Conservation (phyloP, 163 green algal species). For the Scenedesmus sp. region DNA sequence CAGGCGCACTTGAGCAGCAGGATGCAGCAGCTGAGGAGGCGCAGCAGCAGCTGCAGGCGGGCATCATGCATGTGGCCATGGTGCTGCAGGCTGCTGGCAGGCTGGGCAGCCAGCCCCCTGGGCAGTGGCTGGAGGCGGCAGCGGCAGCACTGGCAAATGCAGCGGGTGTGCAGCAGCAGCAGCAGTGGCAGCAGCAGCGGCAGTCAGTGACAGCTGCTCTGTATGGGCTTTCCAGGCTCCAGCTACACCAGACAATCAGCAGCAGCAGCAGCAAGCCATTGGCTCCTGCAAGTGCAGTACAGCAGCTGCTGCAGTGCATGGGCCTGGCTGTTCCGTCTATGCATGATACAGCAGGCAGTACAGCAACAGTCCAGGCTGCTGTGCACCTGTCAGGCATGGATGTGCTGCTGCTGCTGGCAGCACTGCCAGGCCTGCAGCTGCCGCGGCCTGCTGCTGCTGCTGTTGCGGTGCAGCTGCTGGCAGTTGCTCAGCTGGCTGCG, state of each 20-base stretch:
- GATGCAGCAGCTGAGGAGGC: not conserved
- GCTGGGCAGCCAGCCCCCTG: not conserved
- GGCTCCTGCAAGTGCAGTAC: not conserved
- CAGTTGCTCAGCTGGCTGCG: not conserved
- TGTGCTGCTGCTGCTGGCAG: conserved; percentile 21
- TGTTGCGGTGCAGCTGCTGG: conserved; percentile 16
- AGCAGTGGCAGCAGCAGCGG: not conserved
- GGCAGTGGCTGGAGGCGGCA: conserved; percentile 20
- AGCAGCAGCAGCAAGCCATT: not conserved
- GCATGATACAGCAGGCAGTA: not conserved
- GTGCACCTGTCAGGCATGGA: conserved; percentile 8
- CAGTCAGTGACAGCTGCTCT: not conserved
- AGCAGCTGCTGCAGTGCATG: not conserved
- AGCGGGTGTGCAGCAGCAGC: not conserved
- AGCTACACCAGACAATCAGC: not conserved
- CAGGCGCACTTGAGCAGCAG: not conserved
- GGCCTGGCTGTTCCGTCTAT: not conserved
- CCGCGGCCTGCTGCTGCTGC: not conserved
- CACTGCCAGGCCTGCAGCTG: not conserved
- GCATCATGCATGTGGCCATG: conserved; percentile 24
- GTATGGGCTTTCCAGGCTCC: not conserved
- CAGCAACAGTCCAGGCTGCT: not conserved
- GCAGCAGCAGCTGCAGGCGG: not conserved
- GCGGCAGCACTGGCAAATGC: not conserved
- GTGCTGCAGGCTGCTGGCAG: conserved; percentile 27